Evolutionary conservation across 2,329 filamentous ascomycete genomes (phyloP).

Genomic region (Aureobasidium sp.): DNA sequence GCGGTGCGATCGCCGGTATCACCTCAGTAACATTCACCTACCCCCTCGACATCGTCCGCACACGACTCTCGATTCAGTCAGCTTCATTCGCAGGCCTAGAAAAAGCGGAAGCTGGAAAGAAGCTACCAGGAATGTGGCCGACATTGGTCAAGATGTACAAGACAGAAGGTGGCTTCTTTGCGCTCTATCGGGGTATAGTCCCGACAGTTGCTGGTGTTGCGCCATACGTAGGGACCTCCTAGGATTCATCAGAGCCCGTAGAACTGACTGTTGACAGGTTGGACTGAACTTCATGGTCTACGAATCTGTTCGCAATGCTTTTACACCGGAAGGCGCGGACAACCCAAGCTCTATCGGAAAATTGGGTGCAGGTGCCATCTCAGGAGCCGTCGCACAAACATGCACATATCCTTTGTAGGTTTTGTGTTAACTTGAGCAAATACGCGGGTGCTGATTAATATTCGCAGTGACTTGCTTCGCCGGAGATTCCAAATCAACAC

Average conservation of each 20-base stretch:
- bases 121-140: conserved; percentile 86
- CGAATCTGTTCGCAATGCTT: conserved; percentile 73
- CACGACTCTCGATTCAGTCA: conserved; percentile 88
- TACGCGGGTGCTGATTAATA: neutral
- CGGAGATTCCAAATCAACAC: conserved; percentile 97
- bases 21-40: conserved; percentile 95
- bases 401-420: conserved; percentile 96
- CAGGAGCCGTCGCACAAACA: conserved; percentile 93
- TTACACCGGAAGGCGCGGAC: conserved; percentile 82
- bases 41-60: conserved; percentile 94
- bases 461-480: conserved; percentile 72
- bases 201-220: conserved; percentile 93
- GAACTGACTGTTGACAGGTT: conserved; percentile 48
- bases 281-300: conserved; percentile 99
- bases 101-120: conserved; percentile 47
- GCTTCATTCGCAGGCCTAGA: conserved; percentile 84
- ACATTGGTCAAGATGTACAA: conserved; percentile 81
- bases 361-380: conserved; percentile 81
- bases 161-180: conserved; percentile 75
- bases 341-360: conserved; percentile 76
- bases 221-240: conserved; percentile 61
- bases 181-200: conserved; percentile 89
- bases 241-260: conserved; percentile 14
- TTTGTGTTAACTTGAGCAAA: neutral
- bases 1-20: conserved; percentile 85